These are phyloP conservation scores for Mycosphaerella sp. DNA, from an alignment of 2,329 filamentous ascomycete species.

Conservation along the genomic window DNA sequence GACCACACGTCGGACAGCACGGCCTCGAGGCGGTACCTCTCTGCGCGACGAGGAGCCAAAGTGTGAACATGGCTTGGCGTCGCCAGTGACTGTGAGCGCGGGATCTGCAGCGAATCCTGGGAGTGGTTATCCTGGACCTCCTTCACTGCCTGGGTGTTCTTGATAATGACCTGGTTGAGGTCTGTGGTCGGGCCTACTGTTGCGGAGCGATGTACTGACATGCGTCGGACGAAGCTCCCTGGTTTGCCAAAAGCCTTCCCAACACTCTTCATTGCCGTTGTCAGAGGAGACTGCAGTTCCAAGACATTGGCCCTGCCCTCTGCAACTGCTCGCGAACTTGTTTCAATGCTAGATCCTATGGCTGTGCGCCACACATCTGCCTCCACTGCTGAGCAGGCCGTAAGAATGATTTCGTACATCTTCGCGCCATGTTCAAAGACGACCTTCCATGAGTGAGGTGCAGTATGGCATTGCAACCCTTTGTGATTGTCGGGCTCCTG, in stretches of 20 bases:
- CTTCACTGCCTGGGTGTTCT: slow-evolving; percentile 68
- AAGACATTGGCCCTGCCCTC: slow-evolving; percentile 43
- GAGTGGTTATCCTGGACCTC: slow-evolving; percentile 43
- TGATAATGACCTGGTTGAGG: slow-evolving; percentile 72
- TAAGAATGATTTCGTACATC: slow-evolving; percentile 78
- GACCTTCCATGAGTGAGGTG: slow-evolving; percentile 86
- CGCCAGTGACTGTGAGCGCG: slow-evolving; percentile 73
- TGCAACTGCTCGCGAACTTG: slow-evolving; percentile 47
- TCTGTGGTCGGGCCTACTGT: slow-evolving; percentile 64
- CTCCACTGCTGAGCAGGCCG: slow-evolving; percentile 74
- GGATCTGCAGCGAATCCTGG: slow-evolving; percentile 51
- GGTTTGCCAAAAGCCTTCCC: slow-evolving; percentile 69
- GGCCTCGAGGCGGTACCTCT: slow-evolving; percentile 70
- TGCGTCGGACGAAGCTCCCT: slow-evolving; percentile 56
- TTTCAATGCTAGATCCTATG: slow-evolving; percentile 50
- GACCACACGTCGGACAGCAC: slow-evolving; percentile 77
- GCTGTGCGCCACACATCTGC: slow-evolving; percentile 71
- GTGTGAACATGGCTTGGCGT: slow-evolving; percentile 62
- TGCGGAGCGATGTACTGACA: slow-evolving; percentile 73
- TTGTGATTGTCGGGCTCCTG: slow-evolving; percentile 69
- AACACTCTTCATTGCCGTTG: slow-evolving; percentile 64
- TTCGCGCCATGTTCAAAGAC: slow-evolving; percentile 71
- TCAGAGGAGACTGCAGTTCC: slow-evolving; percentile 57
- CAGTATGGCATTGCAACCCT: slow-evolving; percentile 79
- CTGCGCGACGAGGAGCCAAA: slow-evolving; percentile 65